Percentiles rank a stretch among this genome's conserved stretches.
Evolutionary conservation across 352 stramenopile genomes (phyloP).

Genomic region (Elongisporangium undulatum): DNA sequence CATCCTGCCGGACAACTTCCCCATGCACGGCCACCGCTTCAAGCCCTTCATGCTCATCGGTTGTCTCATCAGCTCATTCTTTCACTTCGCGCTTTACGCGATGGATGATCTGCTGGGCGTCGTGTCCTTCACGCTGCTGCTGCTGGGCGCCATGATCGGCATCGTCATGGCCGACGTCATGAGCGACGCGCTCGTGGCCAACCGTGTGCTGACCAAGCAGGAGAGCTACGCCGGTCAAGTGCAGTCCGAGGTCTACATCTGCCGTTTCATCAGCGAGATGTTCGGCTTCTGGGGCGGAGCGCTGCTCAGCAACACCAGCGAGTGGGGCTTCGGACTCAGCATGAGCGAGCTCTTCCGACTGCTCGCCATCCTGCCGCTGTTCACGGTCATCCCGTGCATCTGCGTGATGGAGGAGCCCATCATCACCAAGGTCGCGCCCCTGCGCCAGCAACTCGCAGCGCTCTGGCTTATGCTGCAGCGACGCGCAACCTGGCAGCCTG

Average conservation of each 20-base stretch:
- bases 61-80: slow-evolving; percentile 49
- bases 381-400: slow-evolving; percentile 52
- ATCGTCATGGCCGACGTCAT: slow-evolving; percentile 85
- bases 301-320: slow-evolving; percentile 45
- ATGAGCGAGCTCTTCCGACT: slow-evolving; percentile 67
- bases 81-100: slow-evolving; percentile 42
- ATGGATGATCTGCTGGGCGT: slow-evolving; percentile 35
- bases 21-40: slow-evolving; percentile 50
- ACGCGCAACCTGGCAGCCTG: slow-evolving; percentile 68
- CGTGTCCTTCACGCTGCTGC: slow-evolving; percentile 59
- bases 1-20: slow-evolving; percentile 59
- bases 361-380: slow-evolving; percentile 47
- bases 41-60: slow-evolving; percentile 76
- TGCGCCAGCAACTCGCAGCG: slow-evolving; percentile 27
- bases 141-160: slow-evolving; percentile 64
- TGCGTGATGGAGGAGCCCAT: slow-evolving; percentile 51
- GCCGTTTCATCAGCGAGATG: slow-evolving; percentile 76
- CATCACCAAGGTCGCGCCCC: slow-evolving; percentile 15
- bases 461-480: slow-evolving; percentile 66
- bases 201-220: slow-evolving; percentile 43
- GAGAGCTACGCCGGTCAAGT: slow-evolving; percentile 32
- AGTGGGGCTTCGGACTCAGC: slow-evolving; percentile 51
- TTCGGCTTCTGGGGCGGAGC: slow-evolving; percentile 66
- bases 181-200: slow-evolving; percentile 65
- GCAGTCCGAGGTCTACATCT: slow-evolving; percentile 74